Conservation (phyloP, 805 yeast genomes). For the Saccharomyces mikatae region DNA sequence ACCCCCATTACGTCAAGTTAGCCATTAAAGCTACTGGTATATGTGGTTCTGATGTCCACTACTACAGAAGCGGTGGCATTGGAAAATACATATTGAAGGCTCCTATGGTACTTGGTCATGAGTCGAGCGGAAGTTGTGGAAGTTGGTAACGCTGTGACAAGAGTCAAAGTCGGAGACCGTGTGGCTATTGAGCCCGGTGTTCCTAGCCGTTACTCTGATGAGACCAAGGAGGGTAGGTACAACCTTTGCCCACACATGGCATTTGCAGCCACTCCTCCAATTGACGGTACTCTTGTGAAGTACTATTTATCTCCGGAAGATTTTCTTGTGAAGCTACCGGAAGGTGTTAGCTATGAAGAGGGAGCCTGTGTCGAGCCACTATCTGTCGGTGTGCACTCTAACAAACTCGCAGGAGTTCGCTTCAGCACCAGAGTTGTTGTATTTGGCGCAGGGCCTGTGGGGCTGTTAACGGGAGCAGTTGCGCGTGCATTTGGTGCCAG, state of each 20-base stretch:
- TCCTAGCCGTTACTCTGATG: slow-evolving; percentile 70
- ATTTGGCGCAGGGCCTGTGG: slow-evolving; percentile 85
- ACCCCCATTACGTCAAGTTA: slow-evolving; percentile 63
- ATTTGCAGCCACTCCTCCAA: slow-evolving; percentile 87
- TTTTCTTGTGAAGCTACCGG: slow-evolving; percentile 73
- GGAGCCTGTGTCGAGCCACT: slow-evolving; percentile 87
- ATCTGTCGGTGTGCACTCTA: slow-evolving; percentile 79
- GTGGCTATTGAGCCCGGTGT: slow-evolving; percentile 89
- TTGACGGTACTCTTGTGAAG: slow-evolving; percentile 71
- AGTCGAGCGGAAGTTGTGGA: slow-evolving; percentile 73
- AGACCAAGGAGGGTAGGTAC: slow-evolving; percentile 70
- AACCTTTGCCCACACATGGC: slow-evolving; percentile 80
- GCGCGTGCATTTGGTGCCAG: slow-evolving; percentile 73
- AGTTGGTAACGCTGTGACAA: slow-evolving; percentile 57
- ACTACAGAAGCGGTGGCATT: slow-evolving; percentile 67
- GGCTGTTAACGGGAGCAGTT: slow-evolving; percentile 62
- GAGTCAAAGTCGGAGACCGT: slow-evolving; percentile 68
- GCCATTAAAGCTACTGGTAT: slow-evolving; percentile 78
- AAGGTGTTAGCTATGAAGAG: slow-evolving; percentile 66
- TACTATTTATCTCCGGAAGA: slow-evolving; percentile 75
- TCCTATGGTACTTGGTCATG: slow-evolving; percentile 90
- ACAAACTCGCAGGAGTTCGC: slow-evolving; percentile 48
- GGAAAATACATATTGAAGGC: slow-evolving; percentile 65
- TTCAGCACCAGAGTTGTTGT: slow-evolving; percentile 67
- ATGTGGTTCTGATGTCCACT: slow-evolving; percentile 84